A percentile compares a stretch with the other conserved stretches of the same genome.
phyloP scores from a whole-genome alignment of 1,284 basidiomycete genomes.

The Ustilago curta region DNA sequence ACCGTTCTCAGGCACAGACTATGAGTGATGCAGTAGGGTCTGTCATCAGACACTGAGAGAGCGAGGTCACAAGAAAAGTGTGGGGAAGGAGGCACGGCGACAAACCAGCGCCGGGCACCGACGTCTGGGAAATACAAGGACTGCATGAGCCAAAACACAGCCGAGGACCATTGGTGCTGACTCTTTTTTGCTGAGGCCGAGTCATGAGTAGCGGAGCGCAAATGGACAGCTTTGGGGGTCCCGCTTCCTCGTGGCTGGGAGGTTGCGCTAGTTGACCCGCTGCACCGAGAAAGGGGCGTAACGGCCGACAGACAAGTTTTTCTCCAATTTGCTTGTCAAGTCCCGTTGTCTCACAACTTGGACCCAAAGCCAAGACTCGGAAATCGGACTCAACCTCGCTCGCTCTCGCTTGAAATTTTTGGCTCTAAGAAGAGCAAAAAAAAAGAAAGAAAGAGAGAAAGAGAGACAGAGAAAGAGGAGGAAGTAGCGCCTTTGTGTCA shows the following conservation, averaged over 20 bases:
- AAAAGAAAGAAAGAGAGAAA: background rate
- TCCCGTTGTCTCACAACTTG: background rate
- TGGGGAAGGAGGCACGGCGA: background rate
- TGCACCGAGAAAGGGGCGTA: no score
- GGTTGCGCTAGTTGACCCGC: background rate
- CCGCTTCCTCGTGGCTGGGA: background rate
- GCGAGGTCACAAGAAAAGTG: background rate
- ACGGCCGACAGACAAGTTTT: background rate
- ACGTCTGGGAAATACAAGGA: no score
- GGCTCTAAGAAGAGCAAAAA: constrained; percentile 8
- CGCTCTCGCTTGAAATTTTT: constrained; percentile 2
- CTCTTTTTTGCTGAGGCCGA: background rate
- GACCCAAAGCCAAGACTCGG: background rate
- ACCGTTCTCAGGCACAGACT: no score
- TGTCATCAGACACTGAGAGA: no score
- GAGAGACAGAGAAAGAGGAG: no score
- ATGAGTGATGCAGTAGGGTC: no score
- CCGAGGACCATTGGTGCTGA: no score
- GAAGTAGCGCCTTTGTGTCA: no score
- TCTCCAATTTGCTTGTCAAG: background rate
- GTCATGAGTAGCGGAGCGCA: background rate
- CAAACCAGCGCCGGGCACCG: constrained; percentile 1
- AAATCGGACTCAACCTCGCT: background rate
- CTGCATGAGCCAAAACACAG: no score
- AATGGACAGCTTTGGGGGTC: background rate